Evolutionary conservation across 1,284 basidiomycete genomes (phyloP).

Genomic region (Sanghuangporus weigelae): DNA sequence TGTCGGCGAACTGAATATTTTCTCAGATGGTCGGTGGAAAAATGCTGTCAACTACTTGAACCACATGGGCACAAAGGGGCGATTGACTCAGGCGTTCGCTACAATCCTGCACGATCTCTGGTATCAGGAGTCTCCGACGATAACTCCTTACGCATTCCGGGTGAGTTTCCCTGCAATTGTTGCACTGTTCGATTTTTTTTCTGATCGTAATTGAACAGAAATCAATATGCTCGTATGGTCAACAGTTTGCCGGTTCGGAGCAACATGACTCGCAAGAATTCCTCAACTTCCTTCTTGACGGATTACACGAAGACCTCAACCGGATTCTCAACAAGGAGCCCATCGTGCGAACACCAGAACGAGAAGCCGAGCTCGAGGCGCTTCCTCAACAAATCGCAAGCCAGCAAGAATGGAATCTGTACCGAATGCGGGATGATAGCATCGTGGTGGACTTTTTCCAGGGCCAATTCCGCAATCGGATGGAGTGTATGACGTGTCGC

Average conservation of each 20-base stretch:
- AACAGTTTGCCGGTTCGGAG: slow-evolving; percentile 85
- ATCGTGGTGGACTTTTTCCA: slow-evolving; percentile 97
- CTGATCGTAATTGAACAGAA: slow-evolving; percentile 38
- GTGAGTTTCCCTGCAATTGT: slow-evolving; percentile 40
- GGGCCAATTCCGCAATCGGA: slow-evolving; percentile 89
- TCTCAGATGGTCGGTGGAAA: slow-evolving; percentile 80
- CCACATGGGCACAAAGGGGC: slow-evolving; percentile 85
- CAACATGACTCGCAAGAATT: slow-evolving; percentile 91
- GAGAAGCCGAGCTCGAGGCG: slow-evolving; percentile 84
- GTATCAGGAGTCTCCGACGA: slow-evolving; percentile 79
- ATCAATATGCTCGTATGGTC: slow-evolving; percentile 82
- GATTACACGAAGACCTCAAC: slow-evolving; percentile 95
- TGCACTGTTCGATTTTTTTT: not conserved
- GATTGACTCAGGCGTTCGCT: slow-evolving; percentile 80
- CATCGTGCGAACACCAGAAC: slow-evolving; percentile 70
- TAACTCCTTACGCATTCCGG: slow-evolving; percentile 84
- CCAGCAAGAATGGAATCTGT: slow-evolving; percentile 90
- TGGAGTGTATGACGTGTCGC: slow-evolving; percentile 88
- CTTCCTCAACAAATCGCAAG: slow-evolving; percentile 88
- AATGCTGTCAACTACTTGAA: slow-evolving; percentile 86
- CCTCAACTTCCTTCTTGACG: slow-evolving; percentile 77
- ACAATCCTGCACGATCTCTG: slow-evolving; percentile 84
- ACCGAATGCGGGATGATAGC: slow-evolving; percentile 88
- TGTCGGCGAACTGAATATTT: slow-evolving; percentile 1
- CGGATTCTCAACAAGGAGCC: slow-evolving; percentile 77